Base-by-base conservation (phyloP, 345 rosid genomes). In the Pistacia vera region DNA sequence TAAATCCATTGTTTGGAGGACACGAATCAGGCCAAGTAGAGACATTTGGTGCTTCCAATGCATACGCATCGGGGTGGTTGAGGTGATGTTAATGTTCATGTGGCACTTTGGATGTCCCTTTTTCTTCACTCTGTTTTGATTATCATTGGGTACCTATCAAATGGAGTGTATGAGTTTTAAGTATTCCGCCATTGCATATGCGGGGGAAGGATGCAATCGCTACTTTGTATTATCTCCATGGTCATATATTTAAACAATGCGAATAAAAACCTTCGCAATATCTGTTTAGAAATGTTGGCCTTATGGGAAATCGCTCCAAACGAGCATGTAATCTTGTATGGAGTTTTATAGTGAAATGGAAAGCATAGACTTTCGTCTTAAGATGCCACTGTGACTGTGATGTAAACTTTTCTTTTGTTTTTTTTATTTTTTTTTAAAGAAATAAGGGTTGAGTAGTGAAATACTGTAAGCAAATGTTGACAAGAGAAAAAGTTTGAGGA, bases 281-380 rank as follows among this genome's bases (percentile, higher is more conserved):
- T 49, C 12, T 12, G 63, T 38, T 22, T 2, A 62, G 60, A 73
- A 60, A 72, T 52, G 51, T 38, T 20, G 1, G 28, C 33, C 70
- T 36, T 20, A 4, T 6, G 54, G 22, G 38, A 35, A 66, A 11
- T 17, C 41, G 11, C 20, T 54, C 5, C 28, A 4, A 28, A 38
- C 12, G 22, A 4, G 16, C 36, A 20, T 28, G 36, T 63, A 51
- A 25, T 62, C 30, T 51, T 41, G 67, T 14, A 7, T 58, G 35
- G 57, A 55, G 9, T 73, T 51, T 51, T 73, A 8, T 62, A 18
- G 12, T 63, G 61, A 49, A 63, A n/a, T 52, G 69, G 17, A 62
- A 7, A 55, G 62, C 61, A 8, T 8, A 5, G 5, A 41, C 44
- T 41, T 36, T 5, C 3, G 5, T 36, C 41, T 36, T 36, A 36